phyloP scores from a whole-genome alignment of 768 basidiomycete species.

The Pleurotus eryngii region DNA sequence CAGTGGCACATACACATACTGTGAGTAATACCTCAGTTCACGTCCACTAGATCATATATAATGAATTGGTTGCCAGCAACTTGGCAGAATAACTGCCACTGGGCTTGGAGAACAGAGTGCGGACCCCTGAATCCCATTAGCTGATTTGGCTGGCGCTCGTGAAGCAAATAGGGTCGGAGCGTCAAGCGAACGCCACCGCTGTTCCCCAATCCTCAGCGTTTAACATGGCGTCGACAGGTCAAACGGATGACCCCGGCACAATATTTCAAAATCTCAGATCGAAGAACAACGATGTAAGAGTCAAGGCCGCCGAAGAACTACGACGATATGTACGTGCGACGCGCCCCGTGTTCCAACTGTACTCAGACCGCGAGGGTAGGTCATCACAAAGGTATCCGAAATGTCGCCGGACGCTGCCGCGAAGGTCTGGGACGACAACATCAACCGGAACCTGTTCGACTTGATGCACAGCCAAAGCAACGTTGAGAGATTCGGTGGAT shows the following conservation, averaged over 20 bases:
- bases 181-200: not conserved
- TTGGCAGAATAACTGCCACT: too few relatives aligned
- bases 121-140: too few relatives aligned
- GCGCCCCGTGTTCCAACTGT: conserved; percentile 8
- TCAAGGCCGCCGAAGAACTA: conserved; percentile 68
- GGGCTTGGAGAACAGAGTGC: too few relatives aligned
- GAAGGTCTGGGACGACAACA: conserved; percentile 83
- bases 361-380: conserved; percentile 36
- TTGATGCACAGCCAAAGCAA: conserved; percentile 79
- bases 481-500: conserved; percentile 79
- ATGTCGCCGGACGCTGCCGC: conserved; percentile 78
- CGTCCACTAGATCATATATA: too few relatives aligned
- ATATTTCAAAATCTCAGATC: conserved; percentile 69
- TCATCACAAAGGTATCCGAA: conserved; percentile 69
- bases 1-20: too few relatives aligned
- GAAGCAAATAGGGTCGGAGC: not conserved
- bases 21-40: too few relatives aligned
- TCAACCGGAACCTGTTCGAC: conserved; percentile 76
- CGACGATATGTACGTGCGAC: conserved; percentile 62
- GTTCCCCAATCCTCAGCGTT: conserved; percentile 48
- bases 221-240: conserved; percentile 60
- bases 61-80: too few relatives aligned
- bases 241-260: conserved; percentile 57
- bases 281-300: conserved; percentile 60
- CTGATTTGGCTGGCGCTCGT: not conserved